phyloP scores from a whole-genome alignment of 768 basidiomycete species.

The Cyclocybe aegerita region DNA sequence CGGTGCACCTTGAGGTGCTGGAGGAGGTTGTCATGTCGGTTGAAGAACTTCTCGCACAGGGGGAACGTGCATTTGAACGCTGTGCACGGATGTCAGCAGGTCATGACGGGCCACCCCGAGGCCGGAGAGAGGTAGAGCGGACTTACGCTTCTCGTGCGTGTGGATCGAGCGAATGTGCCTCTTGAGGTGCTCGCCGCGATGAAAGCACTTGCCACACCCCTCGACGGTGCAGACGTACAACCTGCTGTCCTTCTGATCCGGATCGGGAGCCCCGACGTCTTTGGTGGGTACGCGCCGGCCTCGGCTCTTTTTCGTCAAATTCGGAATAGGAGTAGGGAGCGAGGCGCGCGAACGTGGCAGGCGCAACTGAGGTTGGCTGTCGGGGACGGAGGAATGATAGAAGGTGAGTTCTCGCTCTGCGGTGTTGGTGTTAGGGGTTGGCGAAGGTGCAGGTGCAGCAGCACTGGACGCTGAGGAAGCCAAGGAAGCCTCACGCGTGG shows the following conservation, averaged over 20 bases:
- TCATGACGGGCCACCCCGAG: constrained; percentile 2
- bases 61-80: constrained; percentile 73
- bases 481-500: constrained; percentile 3
- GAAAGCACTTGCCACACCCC: constrained; percentile 72
- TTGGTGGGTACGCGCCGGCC: constrained; percentile 73
- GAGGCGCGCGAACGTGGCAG: constrained; percentile 52
- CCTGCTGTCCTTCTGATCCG: constrained; percentile 29
- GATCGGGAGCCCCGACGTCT: constrained; percentile 17
- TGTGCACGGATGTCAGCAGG: constrained; percentile 27
- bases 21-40: constrained; percentile 76
- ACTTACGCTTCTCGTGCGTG: constrained; percentile 76
- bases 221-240: constrained; percentile 65
- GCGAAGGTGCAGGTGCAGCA: background rate
- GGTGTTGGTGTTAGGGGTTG: background rate
- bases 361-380: constrained; percentile 31
- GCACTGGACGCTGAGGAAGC: background rate
- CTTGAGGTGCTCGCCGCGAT: constrained; percentile 75
- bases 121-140: constrained; percentile 2
- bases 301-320: constrained; percentile 78
- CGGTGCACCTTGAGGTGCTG: constrained; percentile 78
- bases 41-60: constrained; percentile 71
- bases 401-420: constrained; percentile 13
- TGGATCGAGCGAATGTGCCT: constrained; percentile 75
- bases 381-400: constrained; percentile 18
- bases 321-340: constrained; percentile 71